phyloP scores from a whole-genome alignment of 495 filamentous ascomycete genomes.

The Cercophora sp. region DNA sequence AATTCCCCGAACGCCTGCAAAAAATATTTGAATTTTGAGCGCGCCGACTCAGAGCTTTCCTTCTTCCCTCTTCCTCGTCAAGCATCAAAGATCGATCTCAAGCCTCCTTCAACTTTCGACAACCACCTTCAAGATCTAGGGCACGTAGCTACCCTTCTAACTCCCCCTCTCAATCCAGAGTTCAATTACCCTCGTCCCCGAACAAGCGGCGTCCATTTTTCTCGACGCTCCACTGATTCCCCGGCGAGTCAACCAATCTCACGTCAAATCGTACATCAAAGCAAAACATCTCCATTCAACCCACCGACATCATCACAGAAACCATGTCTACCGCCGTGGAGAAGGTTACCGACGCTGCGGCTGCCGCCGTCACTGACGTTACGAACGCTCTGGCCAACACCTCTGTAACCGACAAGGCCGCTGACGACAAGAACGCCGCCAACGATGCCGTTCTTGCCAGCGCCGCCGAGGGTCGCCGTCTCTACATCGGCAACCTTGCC shows the following conservation, averaged over 20 bases:
- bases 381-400: constrained; percentile 79
- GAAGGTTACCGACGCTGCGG: constrained; percentile 56
- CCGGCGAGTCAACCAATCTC: constrained; percentile 32
- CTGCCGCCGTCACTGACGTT: constrained; percentile 73
- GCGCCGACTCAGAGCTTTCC: constrained; percentile 34
- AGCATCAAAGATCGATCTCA: constrained; percentile 44
- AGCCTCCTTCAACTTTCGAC: constrained; percentile 37
- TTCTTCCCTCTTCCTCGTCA: constrained; percentile 42
- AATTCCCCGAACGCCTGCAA: constrained; percentile 35
- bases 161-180: constrained; percentile 57
- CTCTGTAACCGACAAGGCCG: constrained; percentile 53
- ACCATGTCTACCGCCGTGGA: constrained; percentile 61
- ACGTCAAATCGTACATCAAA: constrained; percentile 28
- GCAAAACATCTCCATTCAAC: constrained; percentile 30
- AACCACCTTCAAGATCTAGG: constrained; percentile 60
- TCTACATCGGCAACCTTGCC: constrained; percentile 99
- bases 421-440: constrained; percentile 50
- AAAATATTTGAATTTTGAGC: constrained; percentile 49
- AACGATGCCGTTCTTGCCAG: constrained; percentile 91
- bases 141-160: constrained; percentile 85
- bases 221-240: constrained; percentile 28
- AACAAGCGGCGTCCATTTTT: constrained; percentile 33
- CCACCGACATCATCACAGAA: constrained; percentile 33
- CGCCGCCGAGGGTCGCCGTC: constrained; percentile 95
- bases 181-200: constrained; percentile 43